Evolutionary conservation across 1,284 basidiomycete species (phyloP).

Genomic region (Cryptococcus sp.): DNA sequence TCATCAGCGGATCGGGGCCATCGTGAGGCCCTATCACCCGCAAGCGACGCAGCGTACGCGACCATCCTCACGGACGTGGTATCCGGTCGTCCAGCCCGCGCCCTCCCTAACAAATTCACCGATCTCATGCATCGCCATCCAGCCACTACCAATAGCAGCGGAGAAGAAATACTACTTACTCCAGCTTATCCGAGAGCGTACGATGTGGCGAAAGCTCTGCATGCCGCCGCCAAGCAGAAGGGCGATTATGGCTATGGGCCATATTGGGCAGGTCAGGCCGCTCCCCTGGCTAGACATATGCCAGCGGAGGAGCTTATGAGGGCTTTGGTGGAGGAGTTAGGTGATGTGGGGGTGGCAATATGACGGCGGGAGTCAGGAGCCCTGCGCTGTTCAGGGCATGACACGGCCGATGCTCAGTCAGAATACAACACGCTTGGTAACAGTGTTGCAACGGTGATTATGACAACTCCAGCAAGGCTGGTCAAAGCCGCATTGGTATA

Average conservation of each 20-base stretch:
- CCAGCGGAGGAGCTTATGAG: constrained; percentile 31
- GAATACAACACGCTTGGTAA: no score
- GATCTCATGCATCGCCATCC: constrained; percentile 4
- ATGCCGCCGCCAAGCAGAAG: constrained; percentile 34
- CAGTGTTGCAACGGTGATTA: no score
- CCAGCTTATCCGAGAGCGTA: constrained; percentile 44
- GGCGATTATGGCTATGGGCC: constrained; percentile 39
- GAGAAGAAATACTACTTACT: neutral
- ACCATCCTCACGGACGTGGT: constrained; percentile 33
- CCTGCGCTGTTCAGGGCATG: no score
- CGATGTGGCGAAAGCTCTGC: constrained; percentile 38
- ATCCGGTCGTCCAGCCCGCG: constrained; percentile 41
- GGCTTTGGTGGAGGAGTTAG: constrained; percentile 18
- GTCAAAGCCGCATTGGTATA: no score
- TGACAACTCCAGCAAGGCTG: no score
- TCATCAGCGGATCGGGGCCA: constrained; percentile 35
- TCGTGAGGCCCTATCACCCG: constrained; percentile 25
- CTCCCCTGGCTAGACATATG: constrained; percentile 28
- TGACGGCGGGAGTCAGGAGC: no score
- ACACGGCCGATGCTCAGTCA: no score
- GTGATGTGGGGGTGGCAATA: no score
- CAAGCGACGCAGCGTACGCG: constrained; percentile 10
- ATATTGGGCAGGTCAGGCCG: constrained; percentile 44
- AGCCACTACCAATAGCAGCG: neutral
- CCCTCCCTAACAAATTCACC: constrained; percentile 33